Percentiles rank a stretch among this genome's conserved stretches.
Conservation (phyloP, 2,329 filamentous ascomycete genomes). For the Ilyonectria destructans region DNA sequence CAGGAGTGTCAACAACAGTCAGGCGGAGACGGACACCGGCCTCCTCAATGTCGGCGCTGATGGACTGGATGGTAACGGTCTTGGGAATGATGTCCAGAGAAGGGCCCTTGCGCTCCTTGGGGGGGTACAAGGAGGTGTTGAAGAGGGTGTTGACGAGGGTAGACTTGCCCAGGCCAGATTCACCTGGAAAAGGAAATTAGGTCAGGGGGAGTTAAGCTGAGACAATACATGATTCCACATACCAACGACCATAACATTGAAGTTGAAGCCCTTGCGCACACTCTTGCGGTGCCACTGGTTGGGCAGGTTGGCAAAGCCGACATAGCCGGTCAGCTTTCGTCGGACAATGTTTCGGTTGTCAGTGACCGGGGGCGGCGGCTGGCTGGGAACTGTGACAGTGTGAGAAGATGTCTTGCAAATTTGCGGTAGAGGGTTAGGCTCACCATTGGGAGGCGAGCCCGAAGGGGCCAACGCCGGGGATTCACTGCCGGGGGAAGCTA, state of each 20-base stretch:
- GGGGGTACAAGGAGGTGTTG: slow-evolving; percentile 99
- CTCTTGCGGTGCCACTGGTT: slow-evolving; percentile 99
- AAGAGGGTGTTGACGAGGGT: slow-evolving; percentile 99
- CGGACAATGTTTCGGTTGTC: slow-evolving; percentile 96
- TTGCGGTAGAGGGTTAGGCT: slow-evolving; percentile 42
- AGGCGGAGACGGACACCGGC: slow-evolving; percentile 96
- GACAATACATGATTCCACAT: slow-evolving; percentile 61
- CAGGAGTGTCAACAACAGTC: slow-evolving; percentile 97
- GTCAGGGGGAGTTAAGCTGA: neutral
- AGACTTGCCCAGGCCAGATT: slow-evolving; percentile 99
- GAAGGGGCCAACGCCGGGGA: slow-evolving; percentile 61
- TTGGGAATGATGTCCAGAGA: slow-evolving; percentile 99
- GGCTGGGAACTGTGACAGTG: slow-evolving; percentile 52
- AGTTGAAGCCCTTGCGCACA: slow-evolving; percentile 99
- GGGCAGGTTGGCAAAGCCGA: slow-evolving; percentile 97
- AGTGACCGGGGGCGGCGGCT: slow-evolving; percentile 64
- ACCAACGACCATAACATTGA: slow-evolving; percentile 99
- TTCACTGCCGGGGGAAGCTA: slow-evolving; percentile 65
- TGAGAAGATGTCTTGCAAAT: slow-evolving; percentile 10
- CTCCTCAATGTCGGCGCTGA: slow-evolving; percentile 97
- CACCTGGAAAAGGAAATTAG: slow-evolving; percentile 73
- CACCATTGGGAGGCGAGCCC: slow-evolving; percentile 59
- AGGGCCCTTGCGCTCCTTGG: slow-evolving; percentile 97
- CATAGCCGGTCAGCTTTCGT: slow-evolving; percentile 97
- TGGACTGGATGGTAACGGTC: slow-evolving; percentile 95